A percentile compares a stretch with the other conserved stretches of the same genome.
Conservation (phyloP, 2,329 filamentous ascomycete genomes). For the Cordyceps fumosorosea region DNA sequence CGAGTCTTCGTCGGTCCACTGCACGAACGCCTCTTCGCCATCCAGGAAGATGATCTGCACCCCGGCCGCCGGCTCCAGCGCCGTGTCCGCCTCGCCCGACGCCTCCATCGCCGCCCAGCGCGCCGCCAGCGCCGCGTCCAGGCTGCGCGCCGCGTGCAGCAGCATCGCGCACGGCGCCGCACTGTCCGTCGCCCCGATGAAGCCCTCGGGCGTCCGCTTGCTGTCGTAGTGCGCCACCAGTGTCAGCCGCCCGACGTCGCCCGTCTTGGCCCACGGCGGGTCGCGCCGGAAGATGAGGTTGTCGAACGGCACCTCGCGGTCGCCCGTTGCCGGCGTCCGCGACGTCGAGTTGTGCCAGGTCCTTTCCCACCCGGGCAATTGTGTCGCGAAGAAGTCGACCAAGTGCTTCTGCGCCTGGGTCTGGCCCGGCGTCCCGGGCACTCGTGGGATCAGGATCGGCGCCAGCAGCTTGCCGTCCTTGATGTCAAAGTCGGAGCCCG, state of each 20-base stretch:
- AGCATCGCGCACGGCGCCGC: constrained; percentile 93
- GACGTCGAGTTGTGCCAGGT: constrained; percentile 86
- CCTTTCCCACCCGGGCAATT: constrained; percentile 73
- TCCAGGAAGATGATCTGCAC: constrained; percentile 88
- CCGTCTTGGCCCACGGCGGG: constrained; percentile 69
- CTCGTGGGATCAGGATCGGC: constrained; percentile 80
- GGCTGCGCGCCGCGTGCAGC: constrained; percentile 73
- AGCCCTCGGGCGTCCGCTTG: constrained; percentile 71
- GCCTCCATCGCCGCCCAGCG: constrained; percentile 74
- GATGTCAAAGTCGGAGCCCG: constrained; percentile 72
- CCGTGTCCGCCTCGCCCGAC: constrained; percentile 44
- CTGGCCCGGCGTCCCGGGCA: constrained; percentile 78
- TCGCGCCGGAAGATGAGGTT: constrained; percentile 85
- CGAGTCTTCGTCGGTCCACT: constrained; percentile 76
- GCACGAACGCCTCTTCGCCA: constrained; percentile 84
- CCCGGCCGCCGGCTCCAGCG: constrained; percentile 68
- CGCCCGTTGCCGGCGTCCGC: constrained; percentile 68
- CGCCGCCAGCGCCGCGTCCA: constrained; percentile 70
- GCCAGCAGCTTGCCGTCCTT: constrained; percentile 67
- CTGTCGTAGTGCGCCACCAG: constrained; percentile 94
- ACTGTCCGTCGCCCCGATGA: constrained; percentile 90
- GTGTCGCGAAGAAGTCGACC: constrained; percentile 66
- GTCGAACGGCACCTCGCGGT: constrained; percentile 68
- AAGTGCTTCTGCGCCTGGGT: constrained; percentile 72
- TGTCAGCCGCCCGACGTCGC: constrained; percentile 74